Percentiles rank a stretch among this genome's conserved stretches.
phyloP scores from a whole-genome alignment of 495 filamentous ascomycete genomes.

The Neurospora tetrasperma region DNA sequence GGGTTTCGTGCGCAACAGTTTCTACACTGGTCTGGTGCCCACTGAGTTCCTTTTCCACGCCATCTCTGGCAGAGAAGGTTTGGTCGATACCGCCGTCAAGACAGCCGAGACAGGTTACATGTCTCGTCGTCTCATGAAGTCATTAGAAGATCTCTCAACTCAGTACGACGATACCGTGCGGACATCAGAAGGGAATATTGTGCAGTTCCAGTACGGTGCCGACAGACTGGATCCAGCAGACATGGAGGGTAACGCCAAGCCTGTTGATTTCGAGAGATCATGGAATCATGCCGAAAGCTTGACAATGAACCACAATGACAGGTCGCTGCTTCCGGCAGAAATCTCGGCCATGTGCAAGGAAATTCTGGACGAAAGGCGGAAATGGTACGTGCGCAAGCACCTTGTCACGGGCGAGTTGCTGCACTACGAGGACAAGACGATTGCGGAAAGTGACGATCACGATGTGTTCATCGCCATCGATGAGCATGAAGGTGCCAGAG shows the following conservation, averaged over 20 bases:
- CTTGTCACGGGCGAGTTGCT: slow-evolving; percentile 39
- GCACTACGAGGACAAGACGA: slow-evolving; percentile 52
- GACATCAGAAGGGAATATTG: slow-evolving; percentile 71
- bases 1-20: slow-evolving; percentile 94
- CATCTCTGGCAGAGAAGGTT: slow-evolving; percentile 94
- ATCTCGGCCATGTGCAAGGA: slow-evolving; percentile 55
- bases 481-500: slow-evolving; percentile 72
- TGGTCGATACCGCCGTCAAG: slow-evolving; percentile 99
- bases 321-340: slow-evolving; percentile 60
- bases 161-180: slow-evolving; percentile 91
- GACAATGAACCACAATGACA: slow-evolving; percentile 69
- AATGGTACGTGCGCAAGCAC: slow-evolving; percentile 51
- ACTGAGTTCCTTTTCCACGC: slow-evolving; percentile 97
- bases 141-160: slow-evolving; percentile 83
- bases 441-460: slow-evolving; percentile 35
- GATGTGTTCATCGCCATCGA: slow-evolving; percentile 47
- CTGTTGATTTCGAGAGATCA: slow-evolving; percentile 86
- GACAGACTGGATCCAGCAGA: slow-evolving; percentile 91
- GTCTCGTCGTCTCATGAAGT: slow-evolving; percentile 97
- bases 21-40: slow-evolving; percentile 84
- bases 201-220: slow-evolving; percentile 95
- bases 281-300: slow-evolving; percentile 75
- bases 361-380: slow-evolving; percentile 53
- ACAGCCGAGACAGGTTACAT: slow-evolving; percentile 99
- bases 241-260: slow-evolving; percentile 91